phyloP scores from a whole-genome alignment of 192 early-diverging fungal genomes.

The Geranomyces variabilis region DNA sequence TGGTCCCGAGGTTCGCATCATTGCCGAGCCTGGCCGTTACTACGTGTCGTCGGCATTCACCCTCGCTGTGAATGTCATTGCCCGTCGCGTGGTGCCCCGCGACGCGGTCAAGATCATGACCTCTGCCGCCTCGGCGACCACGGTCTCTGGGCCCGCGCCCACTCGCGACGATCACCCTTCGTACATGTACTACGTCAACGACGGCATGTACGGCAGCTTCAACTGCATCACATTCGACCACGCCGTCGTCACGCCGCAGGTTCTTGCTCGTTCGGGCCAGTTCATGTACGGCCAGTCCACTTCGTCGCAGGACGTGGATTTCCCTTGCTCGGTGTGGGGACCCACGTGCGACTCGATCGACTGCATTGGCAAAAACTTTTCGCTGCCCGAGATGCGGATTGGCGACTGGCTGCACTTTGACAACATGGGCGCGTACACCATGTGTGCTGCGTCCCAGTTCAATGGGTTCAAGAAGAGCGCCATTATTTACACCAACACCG shows the following conservation, averaged over 20 bases:
- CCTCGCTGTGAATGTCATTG: constrained; percentile 90
- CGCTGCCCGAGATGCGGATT: constrained; percentile 81
- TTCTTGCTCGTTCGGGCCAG: constrained; percentile 58
- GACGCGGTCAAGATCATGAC: constrained; percentile 31
- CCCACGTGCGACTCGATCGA: constrained; percentile 99
- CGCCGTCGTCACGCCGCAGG: constrained; percentile 70
- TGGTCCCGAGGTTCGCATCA: constrained; percentile 83
- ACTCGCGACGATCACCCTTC: constrained; percentile 50
- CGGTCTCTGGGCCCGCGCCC: constrained; percentile 16
- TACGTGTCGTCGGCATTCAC: constrained; percentile 93
- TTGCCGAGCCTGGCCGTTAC: constrained; percentile 98
- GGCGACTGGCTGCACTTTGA: constrained; percentile 97
- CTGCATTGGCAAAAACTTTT: constrained; percentile 70
- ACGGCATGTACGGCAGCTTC: constrained; percentile 97
- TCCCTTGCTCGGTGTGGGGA: constrained; percentile 85
- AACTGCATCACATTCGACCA: constrained; percentile 99
- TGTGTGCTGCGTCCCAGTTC: constrained; percentile 72
- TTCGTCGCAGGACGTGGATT: constrained; percentile 40
- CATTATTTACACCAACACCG: constrained; percentile 86
- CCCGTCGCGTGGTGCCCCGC: constrained; percentile 76
- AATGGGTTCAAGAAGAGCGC: constrained; percentile 79
- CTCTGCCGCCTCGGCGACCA: constrained; percentile 8
- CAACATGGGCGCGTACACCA: constrained; percentile 97
- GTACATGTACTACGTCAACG: constrained; percentile 95
- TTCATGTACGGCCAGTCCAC: constrained; percentile 36